Evolutionary conservation across 2,329 filamentous ascomycete species (phyloP).

Genomic region (Teratosphaeria zuluensis): DNA sequence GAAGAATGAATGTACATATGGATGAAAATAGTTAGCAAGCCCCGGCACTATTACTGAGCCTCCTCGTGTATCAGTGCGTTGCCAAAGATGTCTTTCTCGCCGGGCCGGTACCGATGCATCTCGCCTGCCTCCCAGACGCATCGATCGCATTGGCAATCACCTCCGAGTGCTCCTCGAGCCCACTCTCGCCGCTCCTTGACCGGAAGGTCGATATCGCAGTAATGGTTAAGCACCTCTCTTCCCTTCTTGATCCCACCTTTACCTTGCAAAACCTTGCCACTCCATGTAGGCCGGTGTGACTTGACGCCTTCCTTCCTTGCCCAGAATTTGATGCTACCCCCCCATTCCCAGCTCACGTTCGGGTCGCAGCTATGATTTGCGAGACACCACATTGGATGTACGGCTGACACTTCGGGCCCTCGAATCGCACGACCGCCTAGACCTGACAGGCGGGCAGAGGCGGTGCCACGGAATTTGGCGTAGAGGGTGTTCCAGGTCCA

Average conservation of each 20-base stretch:
- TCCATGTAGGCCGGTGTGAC: constrained; percentile 24
- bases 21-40: too few relatives aligned
- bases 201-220: constrained; percentile 73
- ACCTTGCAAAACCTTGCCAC: constrained; percentile 21
- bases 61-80: neutral
- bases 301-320: constrained; percentile 50
- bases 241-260: constrained; percentile 57
- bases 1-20: too few relatives aligned
- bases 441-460: constrained; percentile 67
- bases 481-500: constrained; percentile 90
- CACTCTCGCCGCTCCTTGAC: constrained; percentile 80
- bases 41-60: neutral
- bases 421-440: constrained; percentile 50
- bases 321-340: constrained; percentile 63
- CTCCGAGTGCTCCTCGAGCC: constrained; percentile 78
- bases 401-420: constrained; percentile 80
- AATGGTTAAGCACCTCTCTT: constrained; percentile 86
- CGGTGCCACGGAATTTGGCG: constrained; percentile 85
- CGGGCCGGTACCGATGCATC: neutral
- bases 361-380: constrained; percentile 95
- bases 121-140: constrained; percentile 58
- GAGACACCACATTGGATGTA: constrained; percentile 92
- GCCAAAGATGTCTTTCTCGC: neutral
- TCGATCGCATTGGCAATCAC: constrained; percentile 75
- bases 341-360: constrained; percentile 92